A percentile compares a stretch with the other conserved stretches of the same genome.
phyloP scores from a whole-genome alignment of 2,329 filamentous ascomycete species.

The Alternaria panax region DNA sequence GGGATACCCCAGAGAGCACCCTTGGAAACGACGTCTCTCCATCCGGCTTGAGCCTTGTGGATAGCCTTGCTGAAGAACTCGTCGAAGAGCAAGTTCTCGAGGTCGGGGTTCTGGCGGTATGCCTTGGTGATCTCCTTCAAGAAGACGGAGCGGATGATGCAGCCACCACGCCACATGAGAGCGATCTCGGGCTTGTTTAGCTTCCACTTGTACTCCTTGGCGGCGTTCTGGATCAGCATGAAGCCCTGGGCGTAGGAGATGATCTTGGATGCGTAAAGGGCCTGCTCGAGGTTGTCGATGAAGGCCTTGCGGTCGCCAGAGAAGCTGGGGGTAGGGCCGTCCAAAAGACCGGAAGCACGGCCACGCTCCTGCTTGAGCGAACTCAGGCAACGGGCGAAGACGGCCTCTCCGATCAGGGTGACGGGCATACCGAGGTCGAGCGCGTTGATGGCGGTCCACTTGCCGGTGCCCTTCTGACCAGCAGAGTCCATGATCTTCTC shows the following conservation, averaged over 20 bases:
- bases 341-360: constrained; percentile 79
- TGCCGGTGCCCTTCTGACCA: constrained; percentile 98
- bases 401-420: constrained; percentile 95
- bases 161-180: constrained; percentile 99
- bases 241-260: constrained; percentile 99
- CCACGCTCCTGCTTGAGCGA: constrained; percentile 92
- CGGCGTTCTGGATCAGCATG: constrained; percentile 99
- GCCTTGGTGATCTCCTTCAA: constrained; percentile 98
- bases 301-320: constrained; percentile 91
- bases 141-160: constrained; percentile 99
- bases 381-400: constrained; percentile 92
- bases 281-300: constrained; percentile 97
- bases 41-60: constrained; percentile 80
- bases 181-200: constrained; percentile 99
- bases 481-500: constrained; percentile 99
- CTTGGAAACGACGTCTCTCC: constrained; percentile 78
- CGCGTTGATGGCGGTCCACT: constrained; percentile 99
- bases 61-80: constrained; percentile 99
- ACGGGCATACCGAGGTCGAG: constrained; percentile 98
- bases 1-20: constrained; percentile 93
- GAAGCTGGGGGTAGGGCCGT: constrained; percentile 80
- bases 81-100: constrained; percentile 98
- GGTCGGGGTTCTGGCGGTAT: constrained; percentile 87
- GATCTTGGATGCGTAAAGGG: constrained; percentile 99
- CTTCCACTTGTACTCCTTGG: constrained; percentile 96